Evolutionary conservation across 192 early-diverging fungal species (phyloP).

Genomic region (Mortierella claussenii): DNA sequence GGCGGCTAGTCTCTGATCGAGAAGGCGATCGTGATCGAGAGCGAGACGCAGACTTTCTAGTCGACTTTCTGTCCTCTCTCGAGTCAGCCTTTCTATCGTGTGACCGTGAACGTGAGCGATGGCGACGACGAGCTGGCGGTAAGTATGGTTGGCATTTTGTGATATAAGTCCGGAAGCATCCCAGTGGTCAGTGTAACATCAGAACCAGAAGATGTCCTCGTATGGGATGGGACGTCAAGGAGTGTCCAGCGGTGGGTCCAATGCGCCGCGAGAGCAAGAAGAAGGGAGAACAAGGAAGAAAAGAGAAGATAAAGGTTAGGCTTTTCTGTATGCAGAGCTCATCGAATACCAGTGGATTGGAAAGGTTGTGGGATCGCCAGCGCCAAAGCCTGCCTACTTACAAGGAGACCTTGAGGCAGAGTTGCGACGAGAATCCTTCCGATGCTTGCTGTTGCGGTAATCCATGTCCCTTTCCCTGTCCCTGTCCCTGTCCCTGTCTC

Average conservation of each 20-base stretch:
- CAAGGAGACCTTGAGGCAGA: slow-evolving; percentile 43
- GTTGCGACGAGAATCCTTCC: slow-evolving; percentile 13
- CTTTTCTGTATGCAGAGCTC: too few relatives aligned
- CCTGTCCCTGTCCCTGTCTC: slow-evolving; percentile 5
- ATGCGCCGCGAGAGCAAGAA: background rate
- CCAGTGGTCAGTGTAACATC: background rate
- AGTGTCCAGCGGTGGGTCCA: slow-evolving; percentile 5
- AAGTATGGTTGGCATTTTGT: too few relatives aligned
- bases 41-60: background rate
- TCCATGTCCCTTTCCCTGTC: background rate
- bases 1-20: slow-evolving; percentile 16
- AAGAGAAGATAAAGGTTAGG: background rate
- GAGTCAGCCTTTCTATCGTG: slow-evolving; percentile 3
- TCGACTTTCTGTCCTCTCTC: slow-evolving; percentile 8
- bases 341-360: too few relatives aligned
- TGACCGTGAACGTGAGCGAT: slow-evolving; percentile 29
- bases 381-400: slow-evolving; percentile 16
- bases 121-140: too few relatives aligned
- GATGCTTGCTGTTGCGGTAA: slow-evolving; percentile 1
- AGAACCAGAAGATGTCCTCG: too few relatives aligned
- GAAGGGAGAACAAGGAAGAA: background rate
- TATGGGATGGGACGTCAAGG: too few relatives aligned
- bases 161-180: too few relatives aligned
- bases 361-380: background rate
- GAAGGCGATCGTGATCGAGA: slow-evolving; percentile 8